phyloP scores from a whole-genome alignment of 169 alveolate genomes.

The Babesia caballi region DNA sequence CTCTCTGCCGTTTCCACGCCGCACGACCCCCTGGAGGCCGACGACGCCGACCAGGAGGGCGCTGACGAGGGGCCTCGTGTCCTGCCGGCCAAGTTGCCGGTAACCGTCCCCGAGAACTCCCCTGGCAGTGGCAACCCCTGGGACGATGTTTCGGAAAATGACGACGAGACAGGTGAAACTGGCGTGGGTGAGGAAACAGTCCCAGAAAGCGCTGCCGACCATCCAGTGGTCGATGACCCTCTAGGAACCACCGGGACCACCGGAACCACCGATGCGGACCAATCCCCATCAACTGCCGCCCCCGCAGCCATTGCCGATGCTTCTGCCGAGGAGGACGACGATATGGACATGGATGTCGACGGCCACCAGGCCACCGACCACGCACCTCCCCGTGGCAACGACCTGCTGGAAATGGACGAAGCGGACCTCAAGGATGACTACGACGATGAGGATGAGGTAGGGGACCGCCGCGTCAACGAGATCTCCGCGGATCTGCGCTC shows the following conservation, averaged over 20 bases:
- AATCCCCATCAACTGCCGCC: background rate
- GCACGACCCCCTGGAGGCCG: background rate
- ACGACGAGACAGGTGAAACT: background rate
- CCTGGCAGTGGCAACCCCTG: background rate
- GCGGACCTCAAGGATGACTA: slow-evolving; percentile 12
- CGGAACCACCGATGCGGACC: background rate
- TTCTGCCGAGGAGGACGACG: slow-evolving; percentile 19
- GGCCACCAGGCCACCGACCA: background rate
- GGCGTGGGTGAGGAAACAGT: background rate
- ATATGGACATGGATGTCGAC: slow-evolving; percentile 17
- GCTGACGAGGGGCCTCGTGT: background rate
- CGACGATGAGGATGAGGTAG: slow-evolving; percentile 17
- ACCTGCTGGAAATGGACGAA: slow-evolving; percentile 30
- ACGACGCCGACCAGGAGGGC: background rate
- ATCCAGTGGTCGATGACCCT: background rate
- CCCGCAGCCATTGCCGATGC: background rate
- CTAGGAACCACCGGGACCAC: background rate
- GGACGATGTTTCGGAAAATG: background rate
- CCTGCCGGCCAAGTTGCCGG: background rate
- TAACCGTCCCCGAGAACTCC: background rate
- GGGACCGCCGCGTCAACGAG: background rate
- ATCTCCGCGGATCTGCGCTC: background rate
- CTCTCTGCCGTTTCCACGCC: slow-evolving; percentile 1
- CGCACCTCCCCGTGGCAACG: background rate
- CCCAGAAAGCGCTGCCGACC: background rate